Evolutionary conservation across 83 land plant species (phyloP).

Genomic region (Picea abies): DNA sequence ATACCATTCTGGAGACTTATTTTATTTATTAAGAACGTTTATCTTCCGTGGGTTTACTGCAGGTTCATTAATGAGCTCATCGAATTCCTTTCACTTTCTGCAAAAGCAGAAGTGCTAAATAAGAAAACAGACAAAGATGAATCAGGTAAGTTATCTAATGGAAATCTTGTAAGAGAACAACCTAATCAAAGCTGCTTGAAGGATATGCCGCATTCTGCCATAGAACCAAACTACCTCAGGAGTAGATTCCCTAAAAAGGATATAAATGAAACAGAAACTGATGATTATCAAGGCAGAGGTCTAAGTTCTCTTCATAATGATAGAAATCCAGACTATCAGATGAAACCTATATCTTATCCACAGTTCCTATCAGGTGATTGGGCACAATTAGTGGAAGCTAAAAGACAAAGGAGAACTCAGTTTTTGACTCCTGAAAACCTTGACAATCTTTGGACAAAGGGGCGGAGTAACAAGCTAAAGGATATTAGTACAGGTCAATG

Average conservation of each 20-base stretch:
- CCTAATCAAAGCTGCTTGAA: not conserved
- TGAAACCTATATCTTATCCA: not conserved
- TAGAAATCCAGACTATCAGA: not conserved
- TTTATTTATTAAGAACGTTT: not conserved
- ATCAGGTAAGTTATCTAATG: not conserved
- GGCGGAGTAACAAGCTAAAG: not conserved
- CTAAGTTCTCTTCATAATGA: not conserved
- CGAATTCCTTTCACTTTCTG: conserved; percentile 54
- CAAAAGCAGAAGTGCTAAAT: conserved; percentile 33
- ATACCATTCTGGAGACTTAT: not conserved
- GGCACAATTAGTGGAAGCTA: conserved; percentile 77
- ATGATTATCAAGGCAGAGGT: not conserved
- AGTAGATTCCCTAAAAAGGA: not conserved
- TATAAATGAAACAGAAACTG: not conserved
- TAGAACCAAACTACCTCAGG: not conserved
- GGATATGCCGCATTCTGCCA: not conserved
- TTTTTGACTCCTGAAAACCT: conserved; percentile 67
- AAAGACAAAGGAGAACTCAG: conserved; percentile 63
- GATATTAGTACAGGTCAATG: not conserved
- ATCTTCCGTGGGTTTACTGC: conserved; percentile 8
- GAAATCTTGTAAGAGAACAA: not conserved
- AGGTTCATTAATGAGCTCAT: conserved; percentile 89
- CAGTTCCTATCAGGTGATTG: conserved; percentile 54
- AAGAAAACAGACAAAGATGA: conserved; percentile 8
- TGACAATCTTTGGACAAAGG: conserved; percentile 25